Percentiles rank a stretch among this genome's conserved stretches.
phyloP scores from a whole-genome alignment of 495 filamentous ascomycete species.

The Evernia prunastri region DNA sequence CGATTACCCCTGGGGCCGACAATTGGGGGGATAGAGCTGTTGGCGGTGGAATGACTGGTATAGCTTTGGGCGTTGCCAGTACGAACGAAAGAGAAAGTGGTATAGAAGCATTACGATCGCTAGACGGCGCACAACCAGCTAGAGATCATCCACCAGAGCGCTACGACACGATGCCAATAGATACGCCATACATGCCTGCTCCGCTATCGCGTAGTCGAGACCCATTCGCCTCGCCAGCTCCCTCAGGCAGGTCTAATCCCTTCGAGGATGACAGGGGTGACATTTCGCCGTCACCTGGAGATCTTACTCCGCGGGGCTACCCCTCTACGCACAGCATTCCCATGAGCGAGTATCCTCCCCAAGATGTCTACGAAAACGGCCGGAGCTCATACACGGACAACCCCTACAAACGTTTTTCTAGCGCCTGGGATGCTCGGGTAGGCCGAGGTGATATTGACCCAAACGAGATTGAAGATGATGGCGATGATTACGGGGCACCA shows the following conservation, averaged over 20 bases:
- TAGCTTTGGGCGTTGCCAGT: constrained; percentile 68
- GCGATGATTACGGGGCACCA: constrained; percentile 64
- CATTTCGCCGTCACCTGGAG: constrained; percentile 35
- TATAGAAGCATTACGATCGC: constrained; percentile 55
- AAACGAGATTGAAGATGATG: constrained; percentile 75
- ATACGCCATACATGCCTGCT: constrained; percentile 41
- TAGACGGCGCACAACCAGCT: constrained; percentile 35
- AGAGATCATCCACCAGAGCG: constrained; percentile 41
- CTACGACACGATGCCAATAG: constrained; percentile 40
- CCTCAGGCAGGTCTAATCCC: constrained; percentile 25
- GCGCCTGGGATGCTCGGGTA: constrained; percentile 48
- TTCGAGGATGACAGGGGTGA: constrained; percentile 28
- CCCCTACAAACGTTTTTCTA: constrained; percentile 55
- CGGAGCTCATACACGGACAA: constrained; percentile 40
- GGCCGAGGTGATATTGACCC: constrained; percentile 60
- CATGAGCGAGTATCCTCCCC: constrained; percentile 30
- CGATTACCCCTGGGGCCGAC: constrained; percentile 65
- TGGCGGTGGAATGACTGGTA: constrained; percentile 71
- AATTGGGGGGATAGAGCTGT: constrained; percentile 65
- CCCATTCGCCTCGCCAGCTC: constrained; percentile 38
- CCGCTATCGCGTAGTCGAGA: constrained; percentile 31
- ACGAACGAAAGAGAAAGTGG: constrained; percentile 67
- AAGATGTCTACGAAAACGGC: constrained; percentile 31
- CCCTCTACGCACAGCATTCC: constrained; percentile 32
- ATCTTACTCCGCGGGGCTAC: constrained; percentile 33